Evolutionary conservation across 345 rosid species (phyloP), one percentile per base, ranked within the genome.

Genomic region (Citrus inodora): DNA sequence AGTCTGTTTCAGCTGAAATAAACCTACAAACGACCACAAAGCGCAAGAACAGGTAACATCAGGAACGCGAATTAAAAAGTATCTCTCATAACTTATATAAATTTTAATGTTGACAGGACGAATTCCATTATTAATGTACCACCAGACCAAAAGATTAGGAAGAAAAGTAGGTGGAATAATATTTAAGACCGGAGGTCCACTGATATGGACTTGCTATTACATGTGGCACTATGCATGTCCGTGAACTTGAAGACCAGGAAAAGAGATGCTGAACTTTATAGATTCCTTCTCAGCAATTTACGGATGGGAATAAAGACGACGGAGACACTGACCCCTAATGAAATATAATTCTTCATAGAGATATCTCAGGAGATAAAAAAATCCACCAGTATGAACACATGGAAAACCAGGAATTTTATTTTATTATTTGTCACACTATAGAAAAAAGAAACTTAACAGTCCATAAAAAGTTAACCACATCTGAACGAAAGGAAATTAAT

Each of bases 1-100:
- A 30, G 87, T 71, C 10, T 84, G 85, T 83, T 86, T 92, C 76
- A 89, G 80, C 78, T 89, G 88, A 63, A 89, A 74, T 58, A 95
- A 87, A 74, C 89, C 98, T 95, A 71, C 71, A 74, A 46, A 65
- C 2, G 22, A 55, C 10, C 67, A 72, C 27, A 56, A 59, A 64
- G 8, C 13, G 37, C 27, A 72, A 37, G 24, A 19, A 10, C 28
- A 37, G 56, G 67, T 73, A n/a, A 61, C 24, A 61, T 40, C 14
- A 7, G 22, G 28, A 33, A 72, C 3, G 40, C 14, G 10, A 46
- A 46, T 46, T 46, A 46, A 25, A 25, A 37, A 38, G 4, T 4
- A 42, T 62, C 17, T 46, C 4, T 11, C 13, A 13, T 13, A 46
- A 46, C 0, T 13, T 3, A 1, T 1, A 46, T 46, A 46, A 46